These are phyloP conservation scores for Iris pallida DNA, from an alignment of 116 monocot genomes.

Conservation along the genomic window DNA sequence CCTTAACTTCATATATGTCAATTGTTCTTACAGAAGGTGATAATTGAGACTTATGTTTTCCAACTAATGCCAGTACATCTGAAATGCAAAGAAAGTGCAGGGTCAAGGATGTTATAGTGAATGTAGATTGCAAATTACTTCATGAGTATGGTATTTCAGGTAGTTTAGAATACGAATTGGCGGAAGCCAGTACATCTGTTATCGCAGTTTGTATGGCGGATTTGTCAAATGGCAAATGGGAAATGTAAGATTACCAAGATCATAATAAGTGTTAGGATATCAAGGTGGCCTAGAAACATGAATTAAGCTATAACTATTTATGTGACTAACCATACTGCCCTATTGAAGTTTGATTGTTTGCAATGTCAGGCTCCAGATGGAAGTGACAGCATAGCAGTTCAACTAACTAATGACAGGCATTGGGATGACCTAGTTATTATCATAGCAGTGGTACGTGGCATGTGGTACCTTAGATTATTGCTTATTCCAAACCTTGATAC, in stretches of 20 bases:
- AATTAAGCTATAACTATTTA: neutral
- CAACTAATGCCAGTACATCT: too few species aligned
- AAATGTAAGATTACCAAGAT: conserved; percentile 45
- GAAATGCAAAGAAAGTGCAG: too few species aligned
- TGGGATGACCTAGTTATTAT: conserved; percentile 89
- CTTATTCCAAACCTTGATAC: neutral
- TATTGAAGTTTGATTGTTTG: conserved; percentile 10
- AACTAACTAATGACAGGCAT: conserved; percentile 70
- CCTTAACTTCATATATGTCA: too few species aligned
- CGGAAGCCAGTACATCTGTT: too few species aligned
- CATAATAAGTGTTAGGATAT: conserved; percentile 1
- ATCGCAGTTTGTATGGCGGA: conserved; percentile 89
- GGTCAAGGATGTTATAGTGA: too few species aligned
- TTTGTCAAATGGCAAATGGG: conserved; percentile 99
- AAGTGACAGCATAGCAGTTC: conserved; percentile 82
- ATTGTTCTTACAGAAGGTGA: too few species aligned
- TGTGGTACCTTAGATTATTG: too few species aligned
- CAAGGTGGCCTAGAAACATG: neutral
- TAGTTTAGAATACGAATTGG: too few species aligned
- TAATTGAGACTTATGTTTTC: too few species aligned
- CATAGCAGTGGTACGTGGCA: conserved; percentile 74
- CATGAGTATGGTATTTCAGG: too few species aligned
- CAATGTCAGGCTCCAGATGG: conserved; percentile 56
- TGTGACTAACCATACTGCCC: neutral
- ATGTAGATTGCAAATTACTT: too few species aligned